Evolutionary conservation across 1,284 basidiomycete species (phyloP).

Genomic region (Trametes versicolor): DNA sequence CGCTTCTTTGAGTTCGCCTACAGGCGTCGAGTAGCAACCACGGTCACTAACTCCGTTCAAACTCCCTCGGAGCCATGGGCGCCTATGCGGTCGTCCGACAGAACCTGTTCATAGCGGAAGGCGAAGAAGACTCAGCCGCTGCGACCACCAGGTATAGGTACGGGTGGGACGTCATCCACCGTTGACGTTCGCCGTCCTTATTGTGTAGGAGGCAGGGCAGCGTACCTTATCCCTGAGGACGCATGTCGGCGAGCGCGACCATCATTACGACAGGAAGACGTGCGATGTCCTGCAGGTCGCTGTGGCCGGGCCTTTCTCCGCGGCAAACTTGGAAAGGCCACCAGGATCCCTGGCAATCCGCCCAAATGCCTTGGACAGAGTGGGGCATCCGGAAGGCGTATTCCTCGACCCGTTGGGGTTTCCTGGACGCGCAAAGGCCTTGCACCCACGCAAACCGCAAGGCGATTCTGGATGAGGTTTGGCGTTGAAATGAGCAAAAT

Average conservation of each 20-base stretch:
- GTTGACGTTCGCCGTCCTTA: not conserved
- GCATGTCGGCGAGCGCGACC: slow-evolving; percentile 15
- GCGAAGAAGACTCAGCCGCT: slow-evolving; percentile 3
- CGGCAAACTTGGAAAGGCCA: slow-evolving; percentile 7
- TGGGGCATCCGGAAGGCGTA: too few species aligned
- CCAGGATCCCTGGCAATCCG: too few species aligned
- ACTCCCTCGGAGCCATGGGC: slow-evolving; percentile 4
- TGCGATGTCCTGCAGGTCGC: slow-evolving; percentile 20
- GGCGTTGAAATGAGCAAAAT: too few species aligned
- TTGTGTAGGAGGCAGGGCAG: slow-evolving; percentile 2
- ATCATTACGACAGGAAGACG: slow-evolving; percentile 26
- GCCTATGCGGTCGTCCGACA: not conserved
- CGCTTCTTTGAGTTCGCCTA: not conserved
- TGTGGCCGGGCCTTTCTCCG: slow-evolving; percentile 9
- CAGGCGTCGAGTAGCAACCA: not conserved
- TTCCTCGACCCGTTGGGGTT: too few species aligned
- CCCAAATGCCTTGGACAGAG: too few species aligned
- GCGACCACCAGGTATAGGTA: slow-evolving; percentile 10
- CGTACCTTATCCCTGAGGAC: slow-evolving; percentile 6
- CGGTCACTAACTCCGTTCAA: slow-evolving; percentile 18
- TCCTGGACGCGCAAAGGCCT: too few species aligned
- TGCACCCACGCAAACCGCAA: too few species aligned
- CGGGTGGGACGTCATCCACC: slow-evolving; percentile 8
- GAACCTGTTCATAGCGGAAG: slow-evolving; percentile 5
- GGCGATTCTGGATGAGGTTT: too few species aligned